Conservation (phyloP, 2,329 filamentous ascomycete species). For the Fusarium sp. region DNA sequence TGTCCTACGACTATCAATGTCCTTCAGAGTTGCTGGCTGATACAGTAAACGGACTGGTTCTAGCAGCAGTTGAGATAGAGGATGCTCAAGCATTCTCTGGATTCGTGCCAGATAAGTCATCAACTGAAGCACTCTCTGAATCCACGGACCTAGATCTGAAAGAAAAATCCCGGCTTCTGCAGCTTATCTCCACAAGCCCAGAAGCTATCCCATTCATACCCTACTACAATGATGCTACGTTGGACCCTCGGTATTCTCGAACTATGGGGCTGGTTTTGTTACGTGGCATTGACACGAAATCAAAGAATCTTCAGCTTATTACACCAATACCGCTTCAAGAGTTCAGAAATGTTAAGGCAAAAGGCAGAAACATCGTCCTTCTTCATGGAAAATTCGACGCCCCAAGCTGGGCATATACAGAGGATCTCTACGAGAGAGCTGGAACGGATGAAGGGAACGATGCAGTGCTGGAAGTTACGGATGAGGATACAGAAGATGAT, state of each 20-base stretch:
- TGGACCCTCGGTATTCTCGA: slow-evolving; percentile 71
- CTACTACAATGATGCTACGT: slow-evolving; percentile 64
- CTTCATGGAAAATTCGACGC: slow-evolving; percentile 77
- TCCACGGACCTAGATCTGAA: slow-evolving; percentile 18
- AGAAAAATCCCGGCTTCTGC: background rate
- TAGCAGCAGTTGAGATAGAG: slow-evolving; percentile 75
- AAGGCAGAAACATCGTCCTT: slow-evolving; percentile 68
- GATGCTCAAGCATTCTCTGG: slow-evolving; percentile 62
- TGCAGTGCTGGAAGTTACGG: slow-evolving; percentile 50
- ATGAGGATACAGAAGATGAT: slow-evolving; percentile 55
- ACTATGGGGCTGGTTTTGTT: slow-evolving; percentile 76
- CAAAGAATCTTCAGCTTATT: slow-evolving; percentile 71
- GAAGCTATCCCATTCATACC: slow-evolving; percentile 74
- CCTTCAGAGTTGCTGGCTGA: slow-evolving; percentile 70
- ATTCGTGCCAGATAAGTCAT: slow-evolving; percentile 30
- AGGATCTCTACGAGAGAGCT: slow-evolving; percentile 66
- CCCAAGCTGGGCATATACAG: slow-evolving; percentile 77
- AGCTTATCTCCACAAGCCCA: slow-evolving; percentile 47
- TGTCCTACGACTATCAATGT: slow-evolving; percentile 76
- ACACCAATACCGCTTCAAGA: slow-evolving; percentile 66
- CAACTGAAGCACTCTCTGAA: slow-evolving; percentile 20
- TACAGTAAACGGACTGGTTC: slow-evolving; percentile 76
- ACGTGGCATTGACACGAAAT: slow-evolving; percentile 73
- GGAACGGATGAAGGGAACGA: slow-evolving; percentile 49
- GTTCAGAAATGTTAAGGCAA: slow-evolving; percentile 57